These are phyloP conservation scores for Carex cristatella DNA, from an alignment of 176 grass and related monocot genomes.

Conservation along the genomic window DNA sequence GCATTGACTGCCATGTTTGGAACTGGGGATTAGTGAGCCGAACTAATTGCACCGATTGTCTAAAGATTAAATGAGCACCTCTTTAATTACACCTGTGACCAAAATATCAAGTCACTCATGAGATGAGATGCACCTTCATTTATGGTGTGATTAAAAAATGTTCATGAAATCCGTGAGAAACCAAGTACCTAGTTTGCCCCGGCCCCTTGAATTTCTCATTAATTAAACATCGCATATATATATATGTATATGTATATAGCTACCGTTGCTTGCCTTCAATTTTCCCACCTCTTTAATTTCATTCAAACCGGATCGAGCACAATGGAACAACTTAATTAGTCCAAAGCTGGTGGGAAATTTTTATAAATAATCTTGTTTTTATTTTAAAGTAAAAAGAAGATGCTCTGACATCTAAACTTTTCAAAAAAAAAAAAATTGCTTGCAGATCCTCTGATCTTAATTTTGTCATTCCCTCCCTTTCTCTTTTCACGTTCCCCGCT, in stretches of 20 bases:
- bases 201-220: background rate
- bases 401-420: too few species aligned
- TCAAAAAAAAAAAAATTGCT: too few species aligned
- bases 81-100: slow-evolving; percentile 4
- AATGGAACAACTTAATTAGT: background rate
- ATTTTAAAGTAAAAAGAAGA: too few species aligned
- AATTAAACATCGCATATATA: background rate
- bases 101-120: background rate
- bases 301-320: background rate
- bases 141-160: background rate
- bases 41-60: slow-evolving; percentile 1
- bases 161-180: slow-evolving; percentile 24
- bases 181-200: background rate
- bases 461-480: too few species aligned
- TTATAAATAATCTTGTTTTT: too few species aligned
- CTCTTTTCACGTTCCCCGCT: too few species aligned
- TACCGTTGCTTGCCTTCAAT: background rate
- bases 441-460: too few species aligned
- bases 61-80: slow-evolving; percentile 11
- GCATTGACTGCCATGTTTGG: background rate
- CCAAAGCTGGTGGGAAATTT: too few species aligned
- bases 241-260: background rate
- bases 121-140: background rate
- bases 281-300: background rate
- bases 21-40: slow-evolving; percentile 10